Evolutionary conservation across 129 eudicot genomes (phyloP), one percentile per base, ranked within the genome.

Genomic region (Silybum marianum): DNA sequence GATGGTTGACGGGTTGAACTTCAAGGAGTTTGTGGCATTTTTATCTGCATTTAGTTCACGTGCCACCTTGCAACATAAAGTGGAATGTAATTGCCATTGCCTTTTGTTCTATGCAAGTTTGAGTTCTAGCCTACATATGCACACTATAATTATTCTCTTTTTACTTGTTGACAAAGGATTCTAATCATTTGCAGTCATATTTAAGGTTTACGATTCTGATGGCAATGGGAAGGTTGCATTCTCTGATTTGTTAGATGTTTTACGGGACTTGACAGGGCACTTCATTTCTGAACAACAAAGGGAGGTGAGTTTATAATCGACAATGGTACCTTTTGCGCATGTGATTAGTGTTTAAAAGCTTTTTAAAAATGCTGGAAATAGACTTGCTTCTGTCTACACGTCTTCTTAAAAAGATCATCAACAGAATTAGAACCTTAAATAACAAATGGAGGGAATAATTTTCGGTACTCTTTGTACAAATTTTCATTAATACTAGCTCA

Each of bases 11-110:
- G 99, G 97, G 38, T 73, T 95, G 90, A 95, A 92, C 74, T 95
- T 95, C 67, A 92, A 88, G 85, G 99, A 95, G 34, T 95, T 95
- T 75, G 99, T 95, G 46, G 90, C 94, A 7, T 95, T 95, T 88
- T 85, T 95, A 78, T 95, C 99, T 25, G 90, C 99, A 54, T 95
- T 95, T 84, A 95, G 99, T 83, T 88, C 97, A 13, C 90, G 93
- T 51, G 97, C 99, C 72, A 95, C 90, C 86, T 82, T 90, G 78
- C 96, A 90, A 75, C 97, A 92, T 44, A 92, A 95, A 90, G 90
- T 88, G 23, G 99, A 89, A 92, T 88, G 99, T 95, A 90, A 89
- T 75, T 48, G 69, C 42, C 58, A 51, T 32, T 24, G 46, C 80
- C 18, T 78, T 70, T 6, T 28, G 32, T 40, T 48, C 8, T 60